Evolutionary conservation across 2,329 filamentous ascomycete genomes (phyloP), one percentile per base, ranked within the genome.

Genomic region (Arthroderma sp.): DNA sequence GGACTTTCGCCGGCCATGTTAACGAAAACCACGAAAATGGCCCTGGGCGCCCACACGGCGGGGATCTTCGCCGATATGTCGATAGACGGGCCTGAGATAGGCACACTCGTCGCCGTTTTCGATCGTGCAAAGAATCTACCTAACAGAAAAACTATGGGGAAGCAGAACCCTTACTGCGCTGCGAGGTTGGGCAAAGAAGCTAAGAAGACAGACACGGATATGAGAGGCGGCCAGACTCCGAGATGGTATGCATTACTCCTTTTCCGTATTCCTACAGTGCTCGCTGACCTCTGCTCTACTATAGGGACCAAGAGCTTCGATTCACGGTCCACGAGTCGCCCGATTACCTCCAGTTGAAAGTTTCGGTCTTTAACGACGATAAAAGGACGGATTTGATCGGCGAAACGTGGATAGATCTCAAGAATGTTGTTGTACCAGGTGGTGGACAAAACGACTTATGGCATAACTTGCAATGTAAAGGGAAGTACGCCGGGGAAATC

Each of bases 361-460:
- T 96, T 10, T 95, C 89, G 2, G 78, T 96, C 4, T 98, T 98
- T 69, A 95, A 94, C 60, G 91, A 98, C 58, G 91, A 98, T 66
- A 96, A 95, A 70, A 93, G 83, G 69, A 96, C 89, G 0, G 91
- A 98, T 54, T 66, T 98, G 52, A 95, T 98, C 56, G 91, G 91
- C 52, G 91, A 98, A 65, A 80, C 85, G 5, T 95, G 86, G 82
- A 77, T 96, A 47, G 83, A 85, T 58, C 72, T 98, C 48, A 79
- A 80, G 53, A 75, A 78, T 54, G 83, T 98, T 55, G 76, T 98
- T 50, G 74, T 88, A 15, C 72, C 80, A 1, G 88, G 91, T 40
- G 91, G 91, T 40, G 88, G 91, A n/a, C 86, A 95, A 66, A 87
- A 77, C 58, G 91, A 98, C 64, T 71, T 86, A 45, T 98, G 91